phyloP scores from a whole-genome alignment of 805 yeast species.

The Yarrowia osloensis region DNA sequence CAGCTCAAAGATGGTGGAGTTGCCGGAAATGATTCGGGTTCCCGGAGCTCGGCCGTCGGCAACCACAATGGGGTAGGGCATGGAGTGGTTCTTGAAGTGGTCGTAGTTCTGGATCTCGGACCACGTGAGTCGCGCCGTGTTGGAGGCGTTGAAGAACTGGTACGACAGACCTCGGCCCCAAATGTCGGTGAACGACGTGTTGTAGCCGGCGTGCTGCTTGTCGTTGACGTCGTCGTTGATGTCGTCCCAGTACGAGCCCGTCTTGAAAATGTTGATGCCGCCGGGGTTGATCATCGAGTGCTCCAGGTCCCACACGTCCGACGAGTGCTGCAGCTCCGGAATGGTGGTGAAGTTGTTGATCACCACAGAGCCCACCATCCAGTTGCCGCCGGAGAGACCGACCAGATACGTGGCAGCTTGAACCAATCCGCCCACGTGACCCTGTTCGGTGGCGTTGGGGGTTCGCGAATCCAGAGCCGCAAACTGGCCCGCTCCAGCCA shows the following conservation, averaged over 20 bases:
- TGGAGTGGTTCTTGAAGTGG: slow-evolving; percentile 59
- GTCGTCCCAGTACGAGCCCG: slow-evolving; percentile 53
- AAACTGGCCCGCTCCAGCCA: slow-evolving; percentile 79
- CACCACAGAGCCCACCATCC: slow-evolving; percentile 70
- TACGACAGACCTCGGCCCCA: slow-evolving; percentile 81
- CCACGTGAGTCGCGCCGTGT: slow-evolving; percentile 65
- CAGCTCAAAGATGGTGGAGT: slow-evolving; percentile 61
- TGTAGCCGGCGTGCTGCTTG: slow-evolving; percentile 68
- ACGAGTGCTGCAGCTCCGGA: slow-evolving; percentile 53
- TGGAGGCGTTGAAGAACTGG: slow-evolving; percentile 66
- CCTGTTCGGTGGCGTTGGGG: slow-evolving; percentile 56
- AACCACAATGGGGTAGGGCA: slow-evolving; percentile 73
- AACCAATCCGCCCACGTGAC: slow-evolving; percentile 72
- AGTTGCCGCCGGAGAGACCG: slow-evolving; percentile 82
- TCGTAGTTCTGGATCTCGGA: slow-evolving; percentile 60
- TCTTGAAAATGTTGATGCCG: slow-evolving; percentile 58
- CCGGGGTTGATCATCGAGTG: slow-evolving; percentile 62
- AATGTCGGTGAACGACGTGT: slow-evolving; percentile 67
- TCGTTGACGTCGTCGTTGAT: slow-evolving; percentile 51
- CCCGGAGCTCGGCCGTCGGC: slow-evolving; percentile 51
- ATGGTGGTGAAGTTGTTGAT: slow-evolving; percentile 73
- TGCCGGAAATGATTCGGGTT: slow-evolving; percentile 54
- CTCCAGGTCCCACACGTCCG: slow-evolving; percentile 67
- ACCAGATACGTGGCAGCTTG: slow-evolving; percentile 68
- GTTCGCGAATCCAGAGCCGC: slow-evolving; percentile 77